phyloP scores from a whole-genome alignment of 2,329 filamentous ascomycete genomes.

The Aspergillus japonicus region DNA sequence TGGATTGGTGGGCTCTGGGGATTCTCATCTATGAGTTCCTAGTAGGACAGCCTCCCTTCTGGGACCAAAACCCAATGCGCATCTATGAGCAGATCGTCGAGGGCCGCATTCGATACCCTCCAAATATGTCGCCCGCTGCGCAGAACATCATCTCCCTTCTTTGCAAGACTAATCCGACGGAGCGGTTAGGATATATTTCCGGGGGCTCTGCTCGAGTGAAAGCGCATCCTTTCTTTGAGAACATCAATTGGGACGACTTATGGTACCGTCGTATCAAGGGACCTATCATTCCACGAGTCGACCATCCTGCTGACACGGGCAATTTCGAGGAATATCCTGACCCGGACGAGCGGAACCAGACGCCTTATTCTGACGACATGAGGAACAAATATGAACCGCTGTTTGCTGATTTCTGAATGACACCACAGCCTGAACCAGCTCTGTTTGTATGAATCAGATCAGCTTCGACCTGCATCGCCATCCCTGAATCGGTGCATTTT shows the following conservation, averaged over 20 bases:
- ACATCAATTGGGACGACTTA: slow-evolving; percentile 62
- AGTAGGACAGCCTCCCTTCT: slow-evolving; percentile 66
- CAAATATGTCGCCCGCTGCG: slow-evolving; percentile 57
- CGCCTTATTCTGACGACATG: slow-evolving; percentile 59
- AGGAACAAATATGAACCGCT: slow-evolving; percentile 58
- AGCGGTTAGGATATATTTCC: slow-evolving; percentile 62
- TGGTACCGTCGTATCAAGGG: slow-evolving; percentile 60
- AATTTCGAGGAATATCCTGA: slow-evolving; percentile 67
- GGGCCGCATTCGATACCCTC: slow-evolving; percentile 61
- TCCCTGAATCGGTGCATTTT: not conserved
- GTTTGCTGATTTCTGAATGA: slow-evolving; percentile 59
- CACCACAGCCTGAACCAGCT: not conserved
- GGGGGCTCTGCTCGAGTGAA: slow-evolving; percentile 61
- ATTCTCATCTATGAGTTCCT: slow-evolving; percentile 68
- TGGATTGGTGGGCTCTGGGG: slow-evolving; percentile 69
- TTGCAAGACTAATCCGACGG: slow-evolving; percentile 63
- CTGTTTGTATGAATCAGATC: not conserved
- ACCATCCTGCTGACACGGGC: slow-evolving; percentile 59
- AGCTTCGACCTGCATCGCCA: not conserved
- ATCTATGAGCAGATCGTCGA: slow-evolving; percentile 68
- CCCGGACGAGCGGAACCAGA: slow-evolving; percentile 52
- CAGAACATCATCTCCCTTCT: slow-evolving; percentile 61
- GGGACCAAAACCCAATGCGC: slow-evolving; percentile 68
- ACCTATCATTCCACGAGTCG: slow-evolving; percentile 62
- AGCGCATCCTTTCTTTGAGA: slow-evolving; percentile 61